Base-by-base conservation (phyloP, 2,329 filamentous ascomycete species). In the Talaromyces sp. region DNA sequence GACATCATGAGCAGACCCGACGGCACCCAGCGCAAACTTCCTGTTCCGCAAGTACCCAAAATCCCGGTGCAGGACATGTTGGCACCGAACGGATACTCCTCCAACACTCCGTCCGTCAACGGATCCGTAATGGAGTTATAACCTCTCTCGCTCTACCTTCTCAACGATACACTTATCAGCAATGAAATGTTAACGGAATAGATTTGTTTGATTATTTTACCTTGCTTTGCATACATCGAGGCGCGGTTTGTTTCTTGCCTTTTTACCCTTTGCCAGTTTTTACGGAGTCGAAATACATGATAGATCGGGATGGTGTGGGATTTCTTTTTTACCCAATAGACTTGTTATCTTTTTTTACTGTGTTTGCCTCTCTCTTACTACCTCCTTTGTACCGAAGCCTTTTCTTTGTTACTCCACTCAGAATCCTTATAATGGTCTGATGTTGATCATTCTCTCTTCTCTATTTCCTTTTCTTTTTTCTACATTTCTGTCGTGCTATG, bases 1-100 rank as follows among this genome's bases (percentile, higher is more conserved):
- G 94, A 98, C 76, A 98, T 98, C 74, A 95, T 98, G 82, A 92
- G 90, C 74, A 89, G 90, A 70, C 86, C 92, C 1, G 93, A 97
- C 69, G 92, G 92, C 43, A 90, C 91, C 27, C 91, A 95, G 80
- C 85, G 94, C 72, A 98, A 98, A 79, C 83, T 98, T 19, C 94
- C 94, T 0, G 91, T 97, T 17, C 93, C 93, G 5, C 91, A 94
- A 79, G 86, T 93, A 2, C 92, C 92, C 64, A 95, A 95, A 77
- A 90, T 96, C 51, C 91, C 91, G 1, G 89, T 96, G 5, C 91
- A 94, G 72, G 94, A 97, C 72, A 84, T 97, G 64, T 82, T 96
- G 66, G 89, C 89, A 68, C 84, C 87, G 1, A 79, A 80, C 27
- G 86, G 86, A 58, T 91, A 88, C 68, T 89, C 88, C 74, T 84